These are phyloP conservation scores for Aspergillus sergii DNA, from an alignment of 2,329 filamentous ascomycete genomes.

Conservation along the genomic window DNA sequence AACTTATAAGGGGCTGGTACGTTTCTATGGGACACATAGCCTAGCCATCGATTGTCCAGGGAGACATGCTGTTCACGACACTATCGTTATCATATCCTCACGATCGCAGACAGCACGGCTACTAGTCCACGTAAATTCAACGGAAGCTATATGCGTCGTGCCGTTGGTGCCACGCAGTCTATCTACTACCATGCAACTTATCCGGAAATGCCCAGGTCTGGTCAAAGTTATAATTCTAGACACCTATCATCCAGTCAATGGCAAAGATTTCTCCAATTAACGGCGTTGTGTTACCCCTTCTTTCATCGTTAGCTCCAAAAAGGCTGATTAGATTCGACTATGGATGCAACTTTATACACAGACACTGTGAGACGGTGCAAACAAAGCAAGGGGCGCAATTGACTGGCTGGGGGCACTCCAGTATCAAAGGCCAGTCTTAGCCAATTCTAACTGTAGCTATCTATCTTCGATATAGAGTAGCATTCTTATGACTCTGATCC, in stretches of 20 bases:
- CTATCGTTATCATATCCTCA: neutral
- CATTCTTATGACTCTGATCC: neutral
- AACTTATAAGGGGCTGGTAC: neutral
- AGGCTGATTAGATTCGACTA: neutral
- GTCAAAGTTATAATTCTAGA: constrained; percentile 6
- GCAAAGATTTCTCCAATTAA: neutral
- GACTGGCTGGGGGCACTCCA: neutral
- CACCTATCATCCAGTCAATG: constrained; percentile 7
- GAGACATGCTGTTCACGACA: no score
- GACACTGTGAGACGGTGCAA: neutral
- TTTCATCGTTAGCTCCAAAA: neutral
- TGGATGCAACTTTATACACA: neutral
- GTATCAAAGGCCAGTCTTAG: neutral
- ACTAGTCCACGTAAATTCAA: neutral
- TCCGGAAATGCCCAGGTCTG: neutral
- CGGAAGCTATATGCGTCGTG: constrained; percentile 3
- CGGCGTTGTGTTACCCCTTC: constrained; percentile 2
- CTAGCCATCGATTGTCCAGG: neutral
- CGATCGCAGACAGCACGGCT: neutral
- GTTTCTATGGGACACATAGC: neutral
- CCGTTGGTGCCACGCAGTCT: constrained; percentile 13
- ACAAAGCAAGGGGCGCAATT: constrained; percentile 7
- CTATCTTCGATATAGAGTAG: neutral
- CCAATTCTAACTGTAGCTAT: neutral
- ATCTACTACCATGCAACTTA: neutral